A percentile compares a stretch with the other conserved stretches of the same genome.
phyloP scores from a whole-genome alignment of 2,329 filamentous ascomycete species.

The Fusarium lyarnte region DNA sequence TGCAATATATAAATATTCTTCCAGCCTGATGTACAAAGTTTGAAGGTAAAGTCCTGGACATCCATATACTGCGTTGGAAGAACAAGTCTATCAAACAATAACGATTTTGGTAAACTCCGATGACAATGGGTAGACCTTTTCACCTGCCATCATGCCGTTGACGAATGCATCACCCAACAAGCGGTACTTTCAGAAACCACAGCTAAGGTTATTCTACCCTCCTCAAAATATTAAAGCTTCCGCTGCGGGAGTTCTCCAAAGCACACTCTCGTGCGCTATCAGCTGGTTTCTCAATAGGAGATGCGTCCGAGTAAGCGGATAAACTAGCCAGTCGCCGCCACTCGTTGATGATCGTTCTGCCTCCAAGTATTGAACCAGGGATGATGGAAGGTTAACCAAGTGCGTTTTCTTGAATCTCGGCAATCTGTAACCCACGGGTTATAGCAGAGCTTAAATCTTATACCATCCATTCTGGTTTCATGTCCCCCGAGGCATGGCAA shows the following conservation, averaged over 20 bases:
- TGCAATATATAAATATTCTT: no score
- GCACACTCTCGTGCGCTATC: not conserved
- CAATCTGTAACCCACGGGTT: not conserved
- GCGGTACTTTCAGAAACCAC: no score
- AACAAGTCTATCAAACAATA: not conserved
- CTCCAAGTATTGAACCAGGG: not conserved
- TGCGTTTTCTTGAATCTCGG: not conserved
- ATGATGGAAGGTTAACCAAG: not conserved
- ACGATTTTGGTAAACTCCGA: accelerated
- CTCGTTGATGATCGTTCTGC: not conserved
- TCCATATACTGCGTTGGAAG: no score
- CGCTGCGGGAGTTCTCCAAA: not conserved
- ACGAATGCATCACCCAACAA: not conserved
- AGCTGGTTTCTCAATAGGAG: accelerated
- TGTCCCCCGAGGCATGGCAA: accelerated
- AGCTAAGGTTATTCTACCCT: no score
- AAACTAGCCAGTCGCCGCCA: not conserved
- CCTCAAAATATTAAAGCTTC: not conserved
- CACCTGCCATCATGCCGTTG: not conserved
- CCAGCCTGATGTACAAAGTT: no score
- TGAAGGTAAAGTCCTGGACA: no score
- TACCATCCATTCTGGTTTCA: not conserved
- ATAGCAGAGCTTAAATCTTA: accelerated
- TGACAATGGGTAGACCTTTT: accelerated
- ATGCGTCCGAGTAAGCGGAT: accelerated